Conservation (phyloP, 2,329 filamentous ascomycete genomes). For the Massarina eburnea region DNA sequence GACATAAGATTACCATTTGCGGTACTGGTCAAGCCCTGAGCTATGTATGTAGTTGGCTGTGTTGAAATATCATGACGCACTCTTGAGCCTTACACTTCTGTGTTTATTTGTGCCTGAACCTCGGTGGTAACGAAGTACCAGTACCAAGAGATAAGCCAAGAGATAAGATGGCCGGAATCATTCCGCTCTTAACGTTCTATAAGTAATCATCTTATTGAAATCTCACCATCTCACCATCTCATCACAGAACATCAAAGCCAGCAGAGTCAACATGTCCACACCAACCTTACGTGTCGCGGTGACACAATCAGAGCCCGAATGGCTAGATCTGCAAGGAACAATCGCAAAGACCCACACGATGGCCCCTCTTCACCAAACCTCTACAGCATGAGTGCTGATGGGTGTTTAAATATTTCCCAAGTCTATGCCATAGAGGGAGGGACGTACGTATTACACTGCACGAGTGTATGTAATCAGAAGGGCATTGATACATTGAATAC, state of each 20-base stretch:
- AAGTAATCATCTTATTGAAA: not conserved
- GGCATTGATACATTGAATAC: constrained; percentile 51
- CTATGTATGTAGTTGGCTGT: not conserved
- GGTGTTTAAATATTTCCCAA: constrained; percentile 47
- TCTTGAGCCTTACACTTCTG: too few species aligned
- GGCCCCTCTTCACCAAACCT: constrained; percentile 23
- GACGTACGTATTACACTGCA: constrained; percentile 58
- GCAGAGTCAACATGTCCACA: not conserved
- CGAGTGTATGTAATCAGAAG: constrained; percentile 49
- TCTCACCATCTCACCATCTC: not conserved
- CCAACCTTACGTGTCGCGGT: constrained; percentile 44
- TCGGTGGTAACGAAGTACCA: too few species aligned
- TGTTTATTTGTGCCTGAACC: too few species aligned
- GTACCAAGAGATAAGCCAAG: too few species aligned
- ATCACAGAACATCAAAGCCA: not conserved
- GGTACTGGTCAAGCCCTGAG: constrained; percentile 25
- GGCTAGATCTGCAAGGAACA: constrained; percentile 59
- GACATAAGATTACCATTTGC: constrained; percentile 27
- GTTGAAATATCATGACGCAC: too few species aligned
- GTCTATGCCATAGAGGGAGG: constrained; percentile 60
- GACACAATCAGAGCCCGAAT: constrained; percentile 61
- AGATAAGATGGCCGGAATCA: not conserved
- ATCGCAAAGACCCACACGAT: constrained; percentile 56
- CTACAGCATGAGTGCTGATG: constrained; percentile 43
- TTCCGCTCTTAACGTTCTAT: not conserved